phyloP scores from a whole-genome alignment of 2,329 filamentous ascomycete genomes.

The Diaporthe sp. region DNA sequence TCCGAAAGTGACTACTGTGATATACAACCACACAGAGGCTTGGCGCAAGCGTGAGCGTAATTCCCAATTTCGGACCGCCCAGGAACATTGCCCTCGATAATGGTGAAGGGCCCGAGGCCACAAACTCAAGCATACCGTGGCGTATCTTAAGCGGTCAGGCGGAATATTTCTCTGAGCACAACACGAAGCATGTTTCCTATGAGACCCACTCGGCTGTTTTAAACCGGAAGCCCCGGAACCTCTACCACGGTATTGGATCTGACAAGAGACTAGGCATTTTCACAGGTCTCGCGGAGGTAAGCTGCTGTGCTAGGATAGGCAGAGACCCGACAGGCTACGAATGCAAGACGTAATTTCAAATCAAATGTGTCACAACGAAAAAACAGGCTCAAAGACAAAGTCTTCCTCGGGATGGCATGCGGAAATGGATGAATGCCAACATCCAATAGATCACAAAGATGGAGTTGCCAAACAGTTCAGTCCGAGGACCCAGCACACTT shows the following conservation, averaged over 20 bases:
- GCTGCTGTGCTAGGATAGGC: neutral
- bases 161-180: neutral
- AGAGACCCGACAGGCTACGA: neutral
- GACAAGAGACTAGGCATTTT: neutral
- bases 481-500: neutral
- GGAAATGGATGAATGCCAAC: neutral
- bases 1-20: neutral
- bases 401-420: neutral
- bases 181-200: neutral
- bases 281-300: neutral
- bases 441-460: neutral
- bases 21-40: neutral
- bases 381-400: too few relatives aligned
- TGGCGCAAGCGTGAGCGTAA: neutral
- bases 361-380: too few relatives aligned
- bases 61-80: too few relatives aligned
- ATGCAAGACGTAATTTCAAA: too few relatives aligned
- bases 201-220: rapidly evolving
- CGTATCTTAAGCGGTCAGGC: neutral
- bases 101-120: too few relatives aligned
- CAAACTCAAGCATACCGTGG: too few relatives aligned
- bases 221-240: neutral
- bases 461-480: neutral
- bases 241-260: neutral
- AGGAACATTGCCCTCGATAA: neutral